Conservation (phyloP, 192 early-diverging fungal genomes). For the Thoreauomyces humboldtii region DNA sequence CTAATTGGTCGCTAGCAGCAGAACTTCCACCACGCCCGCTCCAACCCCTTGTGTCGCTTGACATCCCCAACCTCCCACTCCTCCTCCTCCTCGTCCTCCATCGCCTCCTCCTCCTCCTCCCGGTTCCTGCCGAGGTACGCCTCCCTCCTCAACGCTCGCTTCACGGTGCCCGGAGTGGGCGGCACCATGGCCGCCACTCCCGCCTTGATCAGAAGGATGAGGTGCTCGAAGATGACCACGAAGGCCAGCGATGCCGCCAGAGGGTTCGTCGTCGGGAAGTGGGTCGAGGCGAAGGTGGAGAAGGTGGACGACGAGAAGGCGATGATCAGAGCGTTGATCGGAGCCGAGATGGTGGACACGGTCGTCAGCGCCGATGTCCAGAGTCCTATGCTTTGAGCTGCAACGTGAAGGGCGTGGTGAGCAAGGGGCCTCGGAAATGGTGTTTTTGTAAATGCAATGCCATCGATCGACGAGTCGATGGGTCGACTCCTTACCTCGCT, state of each 20-base stretch:
- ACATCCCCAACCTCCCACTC: no score
- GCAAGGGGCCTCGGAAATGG: not conserved
- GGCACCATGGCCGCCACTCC: slow-evolving; percentile 29
- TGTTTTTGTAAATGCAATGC: no score
- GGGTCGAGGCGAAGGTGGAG: not conserved
- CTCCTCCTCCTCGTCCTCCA: no score
- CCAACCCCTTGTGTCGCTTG: no score
- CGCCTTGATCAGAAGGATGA: slow-evolving; percentile 18
- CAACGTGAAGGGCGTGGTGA: not conserved
- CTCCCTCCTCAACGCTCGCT: slow-evolving; percentile 27
- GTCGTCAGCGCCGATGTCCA: slow-evolving; percentile 14
- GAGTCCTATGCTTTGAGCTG: slow-evolving; percentile 26
- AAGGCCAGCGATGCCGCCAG: slow-evolving; percentile 34
- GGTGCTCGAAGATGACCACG: slow-evolving; percentile 39
- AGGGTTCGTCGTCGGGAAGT: not conserved
- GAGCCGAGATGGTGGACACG: slow-evolving; percentile 11
- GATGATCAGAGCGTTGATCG: slow-evolving; percentile 39
- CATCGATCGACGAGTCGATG: no score
- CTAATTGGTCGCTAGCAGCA: no score
- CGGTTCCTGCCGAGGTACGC: no score
- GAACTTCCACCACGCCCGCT: no score
- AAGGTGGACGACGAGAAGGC: slow-evolving; percentile 28
- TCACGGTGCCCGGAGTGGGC: slow-evolving; percentile 29
- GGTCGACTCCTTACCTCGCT: slow-evolving; percentile 21
- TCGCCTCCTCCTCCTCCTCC: no score